phyloP scores from a whole-genome alignment of 441 rosid genomes.

The Erodium texanum region DNA sequence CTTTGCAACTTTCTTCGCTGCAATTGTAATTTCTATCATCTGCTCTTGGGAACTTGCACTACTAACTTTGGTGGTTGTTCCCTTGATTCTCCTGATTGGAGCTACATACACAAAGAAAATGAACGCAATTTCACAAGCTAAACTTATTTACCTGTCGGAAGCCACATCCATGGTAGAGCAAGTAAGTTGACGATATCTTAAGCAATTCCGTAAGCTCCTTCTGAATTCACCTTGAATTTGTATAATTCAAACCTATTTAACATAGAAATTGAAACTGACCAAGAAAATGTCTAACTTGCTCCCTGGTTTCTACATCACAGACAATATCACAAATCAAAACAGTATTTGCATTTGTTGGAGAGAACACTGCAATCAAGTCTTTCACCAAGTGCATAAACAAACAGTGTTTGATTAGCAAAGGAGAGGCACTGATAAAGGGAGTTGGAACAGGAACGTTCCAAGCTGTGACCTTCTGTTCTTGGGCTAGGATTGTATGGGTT shows the following conservation, averaged over 20 bases:
- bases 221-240: no score
- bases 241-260: background rate
- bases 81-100: constrained; percentile 46
- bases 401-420: constrained; percentile 35
- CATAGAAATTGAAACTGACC: background rate
- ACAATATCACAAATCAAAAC: constrained; percentile 51
- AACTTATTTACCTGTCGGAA: constrained; percentile 39
- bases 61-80: constrained; percentile 38
- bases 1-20: constrained; percentile 48
- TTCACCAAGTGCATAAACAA: constrained; percentile 42
- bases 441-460: constrained; percentile 59
- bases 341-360: constrained; percentile 60
- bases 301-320: constrained; percentile 20
- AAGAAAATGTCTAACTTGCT: background rate
- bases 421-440: constrained; percentile 59
- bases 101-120: constrained; percentile 53
- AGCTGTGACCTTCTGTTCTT: constrained; percentile 44
- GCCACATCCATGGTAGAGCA: constrained; percentile 51
- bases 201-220: no score
- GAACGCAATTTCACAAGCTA: constrained; percentile 38
- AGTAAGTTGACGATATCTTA: constrained; percentile 18
- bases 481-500: constrained; percentile 56
- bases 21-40: constrained; percentile 42
- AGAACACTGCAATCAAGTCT: constrained; percentile 32
- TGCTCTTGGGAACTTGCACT: constrained; percentile 56